phyloP scores from a whole-genome alignment of 371 early-diverging fungal species.

The Apophysomyces variabilis region DNA sequence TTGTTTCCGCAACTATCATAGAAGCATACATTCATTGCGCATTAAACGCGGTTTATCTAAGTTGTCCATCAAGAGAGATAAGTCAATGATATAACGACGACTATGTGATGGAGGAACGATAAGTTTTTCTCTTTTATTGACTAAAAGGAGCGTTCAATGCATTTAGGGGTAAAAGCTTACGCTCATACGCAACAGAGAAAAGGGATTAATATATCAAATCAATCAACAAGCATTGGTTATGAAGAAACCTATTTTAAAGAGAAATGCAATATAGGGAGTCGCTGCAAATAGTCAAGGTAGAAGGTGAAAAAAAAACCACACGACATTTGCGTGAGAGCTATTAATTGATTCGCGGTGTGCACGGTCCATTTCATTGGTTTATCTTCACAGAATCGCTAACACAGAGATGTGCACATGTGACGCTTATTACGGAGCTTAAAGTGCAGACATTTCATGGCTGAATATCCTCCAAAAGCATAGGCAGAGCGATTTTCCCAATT shows the following conservation, averaged over 20 bases:
- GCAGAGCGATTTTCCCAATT: no score
- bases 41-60: neutral
- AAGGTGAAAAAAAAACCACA: neutral
- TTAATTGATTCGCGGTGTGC: neutral
- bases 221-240: neutral
- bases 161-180: no score
- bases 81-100: neutral
- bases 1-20: neutral
- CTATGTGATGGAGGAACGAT: neutral
- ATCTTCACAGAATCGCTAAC: neutral
- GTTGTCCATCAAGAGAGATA: no score
- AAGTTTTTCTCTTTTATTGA: neutral
- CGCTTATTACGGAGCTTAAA: neutral
- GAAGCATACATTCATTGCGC: neutral
- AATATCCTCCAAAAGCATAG: no score
- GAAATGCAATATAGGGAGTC: neutral
- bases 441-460: no score
- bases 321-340: conserved; percentile 1
- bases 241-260: neutral
- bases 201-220: no score
- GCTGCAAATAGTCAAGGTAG: neutral
- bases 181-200: no score
- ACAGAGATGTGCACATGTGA: neutral
- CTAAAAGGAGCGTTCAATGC: no score
- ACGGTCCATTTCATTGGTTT: neutral